A percentile compares a stretch with the other conserved stretches of the same genome.
Conservation (phyloP, 2,329 filamentous ascomycete species). For the Furcasterigmium furcatum region DNA sequence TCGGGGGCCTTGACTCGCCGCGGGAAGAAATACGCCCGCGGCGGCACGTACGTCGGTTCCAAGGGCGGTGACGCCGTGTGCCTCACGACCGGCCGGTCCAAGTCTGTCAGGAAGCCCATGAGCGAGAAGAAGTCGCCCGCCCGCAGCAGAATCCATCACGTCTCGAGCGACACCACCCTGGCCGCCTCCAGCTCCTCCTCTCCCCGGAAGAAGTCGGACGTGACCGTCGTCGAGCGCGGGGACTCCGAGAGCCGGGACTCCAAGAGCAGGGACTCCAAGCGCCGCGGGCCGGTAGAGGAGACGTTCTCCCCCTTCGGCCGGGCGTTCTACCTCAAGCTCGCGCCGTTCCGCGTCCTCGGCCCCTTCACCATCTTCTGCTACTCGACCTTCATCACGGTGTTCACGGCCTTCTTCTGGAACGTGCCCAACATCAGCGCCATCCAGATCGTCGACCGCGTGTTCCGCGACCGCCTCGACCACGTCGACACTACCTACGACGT, state of each 20-base stretch:
- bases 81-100: conserved; percentile 17
- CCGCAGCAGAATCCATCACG: conserved; percentile 12
- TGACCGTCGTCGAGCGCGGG: neutral
- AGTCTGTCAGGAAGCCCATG: too few species aligned
- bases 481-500: conserved; percentile 22
- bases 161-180: conserved; percentile 21
- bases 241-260: too few species aligned
- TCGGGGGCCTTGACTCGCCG: conserved; percentile 49
- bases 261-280: too few species aligned
- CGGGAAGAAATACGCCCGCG: conserved; percentile 36
- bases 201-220: conserved; percentile 1
- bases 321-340: conserved; percentile 49
- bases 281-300: neutral
- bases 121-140: conserved; percentile 6
- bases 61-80: conserved; percentile 48
- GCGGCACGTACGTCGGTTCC: conserved; percentile 49
- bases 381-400: conserved; percentile 40
- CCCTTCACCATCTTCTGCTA: conserved; percentile 46
- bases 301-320: conserved; percentile 45
- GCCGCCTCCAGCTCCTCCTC: conserved; percentile 8
- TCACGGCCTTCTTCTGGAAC: conserved; percentile 49
- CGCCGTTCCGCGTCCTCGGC: conserved; percentile 46
- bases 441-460: conserved; percentile 35
- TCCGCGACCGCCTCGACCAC: conserved; percentile 18
- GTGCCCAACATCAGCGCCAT: conserved; percentile 42